These are phyloP conservation scores for Exophiala sp. DNA, from an alignment of 2,329 filamentous ascomycete species.

Conservation along the genomic window DNA sequence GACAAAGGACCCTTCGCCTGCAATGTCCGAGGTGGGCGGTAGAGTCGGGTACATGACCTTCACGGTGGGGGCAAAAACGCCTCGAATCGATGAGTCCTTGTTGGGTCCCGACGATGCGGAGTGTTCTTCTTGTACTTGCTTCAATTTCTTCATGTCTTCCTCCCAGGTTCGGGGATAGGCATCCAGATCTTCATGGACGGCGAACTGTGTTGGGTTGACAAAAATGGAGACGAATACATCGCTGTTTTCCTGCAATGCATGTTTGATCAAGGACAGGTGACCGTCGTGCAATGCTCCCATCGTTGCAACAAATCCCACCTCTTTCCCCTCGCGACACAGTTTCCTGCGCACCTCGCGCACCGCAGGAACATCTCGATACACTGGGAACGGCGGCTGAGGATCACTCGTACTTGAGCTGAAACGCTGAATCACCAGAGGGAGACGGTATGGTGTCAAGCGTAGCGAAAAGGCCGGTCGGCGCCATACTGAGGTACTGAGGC, in stretches of 20 bases:
- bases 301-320: conserved; percentile 84
- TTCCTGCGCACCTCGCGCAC: conserved; percentile 65
- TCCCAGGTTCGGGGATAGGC: conserved; percentile 91
- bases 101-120: conserved; percentile 40
- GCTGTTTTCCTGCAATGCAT: conserved; percentile 76
- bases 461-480: neutral
- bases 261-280: conserved; percentile 77
- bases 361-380: conserved; percentile 69
- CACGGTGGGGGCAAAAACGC: conserved; percentile 80
- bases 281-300: conserved; percentile 97
- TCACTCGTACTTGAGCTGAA: conserved; percentile 1
- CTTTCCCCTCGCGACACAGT: conserved; percentile 60
- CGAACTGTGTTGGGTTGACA: conserved; percentile 96
- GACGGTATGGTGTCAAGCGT: neutral
- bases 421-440: neutral
- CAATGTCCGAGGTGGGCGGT: conserved; percentile 63
- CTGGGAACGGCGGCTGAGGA: conserved; percentile 47
- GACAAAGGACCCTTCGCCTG: conserved; percentile 81
- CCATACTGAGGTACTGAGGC: neutral
- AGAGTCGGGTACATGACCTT: conserved; percentile 82
- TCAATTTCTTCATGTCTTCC: conserved; percentile 62
- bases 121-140: conserved; percentile 43
- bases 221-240: conserved; percentile 88
- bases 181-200: conserved; percentile 75
- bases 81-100: conserved; percentile 57